Evolutionary conservation across 805 yeast species (phyloP), one percentile per base, ranked within the genome.

Genomic region (Babjeviella inositovora): DNA sequence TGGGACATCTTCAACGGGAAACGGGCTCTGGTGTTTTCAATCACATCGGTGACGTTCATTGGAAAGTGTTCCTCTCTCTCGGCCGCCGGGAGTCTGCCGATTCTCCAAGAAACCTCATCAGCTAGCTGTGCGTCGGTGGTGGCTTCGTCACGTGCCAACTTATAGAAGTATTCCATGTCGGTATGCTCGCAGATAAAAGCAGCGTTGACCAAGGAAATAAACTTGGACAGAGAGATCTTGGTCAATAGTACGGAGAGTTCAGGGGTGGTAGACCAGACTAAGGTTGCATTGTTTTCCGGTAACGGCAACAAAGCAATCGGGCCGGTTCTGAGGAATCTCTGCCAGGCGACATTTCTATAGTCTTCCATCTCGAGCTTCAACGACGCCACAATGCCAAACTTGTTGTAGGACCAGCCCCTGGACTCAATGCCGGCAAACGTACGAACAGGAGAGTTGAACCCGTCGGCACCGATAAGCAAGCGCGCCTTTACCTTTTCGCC

Each of bases 381-480:
- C 1, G 94, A 77, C 0, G 90, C 95, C 3, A 90, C 98, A n/a
- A 85, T 72, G 1, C 97, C 98, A 50, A 72, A 80, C 23, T 81
- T 61, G 34, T 74, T 58, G 47, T 90, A 90, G 23, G 65, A 66
- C 97, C 97, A 90, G 9, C 98, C 98, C 22, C 93, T 62, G 2
- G 92, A 68, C 39, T 71, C 73, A 26, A 90, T 84, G 2, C 66
- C 70, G 1, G 96, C 75, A 39, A 63, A 85, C 31, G 63, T 59
- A 22, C 96, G 62, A 5, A 79, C 97, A 0, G 96, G 95, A 1
- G 96, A 84, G 44, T 84, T 81, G 44, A 71, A 82, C 1, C 98
- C 98, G 44, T 90, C 98, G 18, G 95, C 93, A 6, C 98, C 98
- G 9, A 90, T 68, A 11, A 85, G 53, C n/a, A 85, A 54, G 25